A percentile compares a stretch with the other conserved stretches of the same genome.
Evolutionary conservation across 2,329 filamentous ascomycete species (phyloP).

Genomic region (Cordyceps pruinosa): DNA sequence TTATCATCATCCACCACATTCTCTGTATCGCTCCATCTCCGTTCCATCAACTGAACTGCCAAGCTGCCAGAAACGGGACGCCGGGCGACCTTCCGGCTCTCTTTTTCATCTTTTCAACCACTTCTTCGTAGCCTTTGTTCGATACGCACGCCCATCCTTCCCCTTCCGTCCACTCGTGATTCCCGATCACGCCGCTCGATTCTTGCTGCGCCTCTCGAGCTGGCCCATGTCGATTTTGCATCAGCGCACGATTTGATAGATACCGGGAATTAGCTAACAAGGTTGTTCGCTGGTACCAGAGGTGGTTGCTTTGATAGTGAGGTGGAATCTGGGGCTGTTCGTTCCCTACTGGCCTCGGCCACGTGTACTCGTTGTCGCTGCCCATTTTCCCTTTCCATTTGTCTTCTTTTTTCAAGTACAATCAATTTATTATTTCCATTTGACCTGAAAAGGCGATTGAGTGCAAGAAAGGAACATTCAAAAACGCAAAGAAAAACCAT

Average conservation of each 20-base stretch:
- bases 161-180: neutral
- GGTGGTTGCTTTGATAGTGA: constrained; percentile 19
- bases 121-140: constrained; percentile 2
- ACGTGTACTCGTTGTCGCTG: constrained; percentile 34
- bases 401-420: constrained; percentile 34
- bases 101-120: neutral
- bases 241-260: constrained; percentile 4
- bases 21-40: neutral
- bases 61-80: neutral
- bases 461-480: constrained; percentile 27
- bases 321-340: constrained; percentile 27
- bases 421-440: constrained; percentile 46
- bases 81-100: neutral
- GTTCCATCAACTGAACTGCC: neutral
- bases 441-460: constrained; percentile 32
- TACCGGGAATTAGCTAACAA: constrained; percentile 10
- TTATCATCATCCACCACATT: neutral
- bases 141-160: neutral
- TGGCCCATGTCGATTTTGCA: neutral
- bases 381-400: constrained; percentile 28
- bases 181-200: neutral
- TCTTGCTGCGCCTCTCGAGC: neutral
- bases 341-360: constrained; percentile 30
- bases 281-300: constrained; percentile 5
- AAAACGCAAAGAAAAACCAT: constrained; percentile 24